phyloP scores from a whole-genome alignment of 108 stramenopile species.

The Skeletonema potamos region DNA sequence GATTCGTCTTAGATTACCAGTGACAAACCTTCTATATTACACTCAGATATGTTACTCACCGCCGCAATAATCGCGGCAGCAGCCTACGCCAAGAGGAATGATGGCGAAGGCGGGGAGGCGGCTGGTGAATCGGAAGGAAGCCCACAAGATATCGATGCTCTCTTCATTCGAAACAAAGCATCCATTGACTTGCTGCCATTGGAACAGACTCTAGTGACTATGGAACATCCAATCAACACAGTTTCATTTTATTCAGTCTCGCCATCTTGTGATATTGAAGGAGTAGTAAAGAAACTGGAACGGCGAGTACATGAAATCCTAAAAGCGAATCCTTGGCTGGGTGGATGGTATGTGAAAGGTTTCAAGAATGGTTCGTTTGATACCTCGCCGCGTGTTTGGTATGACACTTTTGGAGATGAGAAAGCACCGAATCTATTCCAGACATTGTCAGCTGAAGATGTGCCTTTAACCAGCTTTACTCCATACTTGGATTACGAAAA shows the following conservation, averaged over 20 bases:
- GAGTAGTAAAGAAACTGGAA: slow-evolving; percentile 7
- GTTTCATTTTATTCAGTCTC: slow-evolving; percentile 28
- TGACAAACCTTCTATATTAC: no score
- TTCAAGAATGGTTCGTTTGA: slow-evolving; percentile 38
- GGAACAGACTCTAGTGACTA: slow-evolving; percentile 31
- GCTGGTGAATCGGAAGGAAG: neutral
- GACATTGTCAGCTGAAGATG: slow-evolving; percentile 21
- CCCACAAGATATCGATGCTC: slow-evolving; percentile 15
- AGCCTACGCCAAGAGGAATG: slow-evolving; percentile 10
- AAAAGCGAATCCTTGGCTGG: slow-evolving; percentile 46
- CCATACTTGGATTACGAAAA: slow-evolving; percentile 32
- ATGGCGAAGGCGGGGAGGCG: neutral
- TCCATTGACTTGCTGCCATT: slow-evolving; percentile 41
- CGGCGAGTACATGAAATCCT: slow-evolving; percentile 23
- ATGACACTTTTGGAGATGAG: slow-evolving; percentile 36
- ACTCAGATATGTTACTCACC: neutral
- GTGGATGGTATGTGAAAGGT: slow-evolving; percentile 42
- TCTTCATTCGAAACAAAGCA: slow-evolving; percentile 31
- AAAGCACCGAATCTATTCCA: slow-evolving; percentile 41
- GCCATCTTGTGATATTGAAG: slow-evolving; percentile 7
- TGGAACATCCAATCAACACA: slow-evolving; percentile 44
- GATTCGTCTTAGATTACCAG: no score
- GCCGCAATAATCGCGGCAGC: slow-evolving; percentile 11
- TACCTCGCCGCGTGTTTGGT: slow-evolving; percentile 33
- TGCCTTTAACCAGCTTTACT: slow-evolving; percentile 20